Evolutionary conservation across 1,284 basidiomycete species (phyloP), one percentile per base, ranked within the genome.

Genomic region (Phellopilus nigrolimitatus): DNA sequence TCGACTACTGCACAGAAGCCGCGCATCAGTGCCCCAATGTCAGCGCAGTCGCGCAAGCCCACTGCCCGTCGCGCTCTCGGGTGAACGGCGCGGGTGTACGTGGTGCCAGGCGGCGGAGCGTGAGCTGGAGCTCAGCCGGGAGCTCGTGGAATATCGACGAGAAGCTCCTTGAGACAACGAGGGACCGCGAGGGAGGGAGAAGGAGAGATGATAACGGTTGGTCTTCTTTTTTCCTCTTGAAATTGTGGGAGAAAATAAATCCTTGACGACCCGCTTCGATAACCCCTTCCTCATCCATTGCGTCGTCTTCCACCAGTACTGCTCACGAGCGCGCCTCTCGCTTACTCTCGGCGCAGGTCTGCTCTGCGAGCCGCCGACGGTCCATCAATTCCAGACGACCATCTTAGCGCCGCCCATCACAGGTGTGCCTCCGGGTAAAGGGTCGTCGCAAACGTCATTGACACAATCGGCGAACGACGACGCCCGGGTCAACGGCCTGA

Each of bases 371-470:
- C 66, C 68, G 9, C 39, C 41, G 13, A 15, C 36, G 22, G 15
- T 72, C 13, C 68, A 73, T 45, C 72, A 73, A 41, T 79, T 76
- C 57, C 79, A 81, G 58, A 82, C 80, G 6, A 77, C 79, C 5
- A 79, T 84, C 6, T 84, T 78, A 0, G 84, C 82, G 47, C 80
- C 82, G 2, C 81, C 82, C 1, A 27, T 38, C 19, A 55, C 51
- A n/a, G n/a, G n/a, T n/a, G n/a, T n/a, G n/a, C n/a, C n/a, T n/a
- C n/a, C n/a, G n/a, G n/a, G n/a, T n/a, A n/a, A n/a, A n/a, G n/a
- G n/a, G n/a, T n/a, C n/a, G n/a, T n/a, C n/a, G n/a, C n/a, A n/a
- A n/a, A n/a, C n/a, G n/a, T n/a, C n/a, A n/a, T n/a, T n/a, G n/a
- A n/a, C n/a, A n/a, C n/a, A n/a, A n/a, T n/a, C n/a, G n/a, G n/a